Evolutionary conservation across 768 basidiomycete species (phyloP).

Genomic region (Phaeotremella fagi): DNA sequence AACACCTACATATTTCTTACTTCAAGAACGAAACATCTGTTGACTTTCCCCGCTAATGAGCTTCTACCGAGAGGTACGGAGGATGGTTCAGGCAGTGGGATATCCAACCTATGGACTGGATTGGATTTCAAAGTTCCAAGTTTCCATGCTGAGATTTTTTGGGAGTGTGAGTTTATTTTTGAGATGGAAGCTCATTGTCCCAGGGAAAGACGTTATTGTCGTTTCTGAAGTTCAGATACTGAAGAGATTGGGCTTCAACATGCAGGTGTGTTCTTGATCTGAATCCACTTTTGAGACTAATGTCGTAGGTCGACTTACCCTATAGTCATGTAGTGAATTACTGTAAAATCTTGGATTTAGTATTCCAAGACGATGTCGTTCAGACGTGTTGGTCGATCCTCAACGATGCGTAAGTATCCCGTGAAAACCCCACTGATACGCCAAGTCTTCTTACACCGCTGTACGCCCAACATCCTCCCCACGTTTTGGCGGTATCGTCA

Average conservation of each 20-base stretch:
- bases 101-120: constrained; percentile 50
- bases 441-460: constrained; percentile 84
- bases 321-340: constrained; percentile 95
- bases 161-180: constrained; percentile 55
- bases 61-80: constrained; percentile 68
- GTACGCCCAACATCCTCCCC: constrained; percentile 81
- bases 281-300: background rate
- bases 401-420: constrained; percentile 78
- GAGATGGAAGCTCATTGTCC: background rate
- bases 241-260: constrained; percentile 92
- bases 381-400: constrained; percentile 86
- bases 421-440: background rate
- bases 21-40: constrained; percentile 63
- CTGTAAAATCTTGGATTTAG: constrained; percentile 79
- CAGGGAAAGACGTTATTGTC: constrained; percentile 81
- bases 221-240: constrained; percentile 96
- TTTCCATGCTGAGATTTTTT: constrained; percentile 56
- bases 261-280: constrained; percentile 50
- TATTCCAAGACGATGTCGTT: constrained; percentile 64
- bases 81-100: constrained; percentile 54
- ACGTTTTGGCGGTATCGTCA: constrained; percentile 81
- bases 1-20: constrained; percentile 87
- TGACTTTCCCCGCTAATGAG: constrained; percentile 49
- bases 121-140: constrained; percentile 34
- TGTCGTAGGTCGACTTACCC: constrained; percentile 71